Evolutionary conservation across 1,284 basidiomycete genomes (phyloP), one percentile per base, ranked within the genome.

Genomic region (Mycena sp.): DNA sequence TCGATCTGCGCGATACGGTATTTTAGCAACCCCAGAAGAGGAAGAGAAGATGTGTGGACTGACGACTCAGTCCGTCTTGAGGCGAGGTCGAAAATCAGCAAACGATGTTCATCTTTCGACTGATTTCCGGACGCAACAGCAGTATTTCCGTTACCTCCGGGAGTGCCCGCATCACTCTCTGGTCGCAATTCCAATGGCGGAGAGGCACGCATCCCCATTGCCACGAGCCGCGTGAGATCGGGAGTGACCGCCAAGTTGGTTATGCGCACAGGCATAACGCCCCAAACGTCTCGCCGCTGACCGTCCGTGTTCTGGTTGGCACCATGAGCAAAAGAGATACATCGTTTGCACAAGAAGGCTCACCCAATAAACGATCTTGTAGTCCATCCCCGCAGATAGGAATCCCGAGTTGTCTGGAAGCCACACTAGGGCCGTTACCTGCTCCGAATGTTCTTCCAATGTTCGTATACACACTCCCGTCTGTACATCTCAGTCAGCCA

Each of bases 361-460:
- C 75, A 96, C 95, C 94, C 96, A 99, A 67, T 92, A 87, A 43
- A 93, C 86, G 59, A 99, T 89, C 76, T 89, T 91, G 67, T 90
- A 88, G 76, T 99, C 97, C 78, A 98, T 84, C 41, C 92, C 93
- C 46, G 92, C 92, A 5, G 95, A 98, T 65, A 98, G 86, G 75
- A 99, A 99, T 12, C 93, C 93, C 17, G 88, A 88, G 30, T 92
- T 92, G 74, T 98, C 91, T 10, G 95, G 92, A 48, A 96, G 80
- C 95, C 96, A 99, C 41, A 88, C 85, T 43, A 98, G 84, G 0
- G 94, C 88, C 23, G 93, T 93, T 48, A 99, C 93, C 6, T 90
- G 91, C 68, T 98, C 95, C 45, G 80, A 81, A 76, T 99, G 96
- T 40, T 83, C 83, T 5, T 87, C 84, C 43, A 95, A 81, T 1